Evolutionary conservation across 2,329 filamentous ascomycete genomes (phyloP).

Genomic region (Fusarium xyrophilum): DNA sequence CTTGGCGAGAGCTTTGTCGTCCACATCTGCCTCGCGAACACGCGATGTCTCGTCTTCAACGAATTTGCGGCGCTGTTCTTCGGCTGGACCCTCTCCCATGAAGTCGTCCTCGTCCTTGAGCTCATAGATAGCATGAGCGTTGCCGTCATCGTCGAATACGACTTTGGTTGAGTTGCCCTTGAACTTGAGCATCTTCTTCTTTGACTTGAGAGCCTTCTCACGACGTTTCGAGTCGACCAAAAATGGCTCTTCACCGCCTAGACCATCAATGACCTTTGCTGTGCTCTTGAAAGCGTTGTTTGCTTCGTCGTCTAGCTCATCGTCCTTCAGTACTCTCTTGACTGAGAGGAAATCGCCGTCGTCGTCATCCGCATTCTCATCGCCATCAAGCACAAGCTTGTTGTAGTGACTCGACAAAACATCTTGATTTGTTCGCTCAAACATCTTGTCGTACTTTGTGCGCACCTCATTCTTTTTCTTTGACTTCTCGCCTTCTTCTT

Average conservation of each 20-base stretch:
- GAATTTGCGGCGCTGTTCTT: constrained; percentile 78
- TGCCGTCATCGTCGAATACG: constrained; percentile 91
- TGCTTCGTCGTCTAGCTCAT: constrained; percentile 64
- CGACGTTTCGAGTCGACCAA: constrained; percentile 93
- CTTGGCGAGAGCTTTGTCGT: constrained; percentile 82
- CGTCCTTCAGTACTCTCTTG: constrained; percentile 82
- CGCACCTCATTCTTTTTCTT: constrained; percentile 77
- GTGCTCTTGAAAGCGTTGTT: constrained; percentile 52
- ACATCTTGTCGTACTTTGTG: constrained; percentile 98
- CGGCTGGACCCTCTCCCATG: constrained; percentile 73
- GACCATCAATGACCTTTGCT: constrained; percentile 68
- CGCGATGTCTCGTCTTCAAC: constrained; percentile 75
- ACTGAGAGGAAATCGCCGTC: constrained; percentile 85
- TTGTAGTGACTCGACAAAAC: constrained; percentile 93
- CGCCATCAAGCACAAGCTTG: constrained; percentile 75
- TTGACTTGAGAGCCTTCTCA: constrained; percentile 92
- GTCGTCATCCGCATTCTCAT: constrained; percentile 58
- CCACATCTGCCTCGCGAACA: constrained; percentile 76
- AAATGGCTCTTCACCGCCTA: constrained; percentile 75
- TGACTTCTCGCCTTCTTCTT: constrained; percentile 60
- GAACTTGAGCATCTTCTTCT: constrained; percentile 91
- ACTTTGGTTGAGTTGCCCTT: constrained; percentile 86
- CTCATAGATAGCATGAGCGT: constrained; percentile 84
- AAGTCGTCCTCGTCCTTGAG: constrained; percentile 87
- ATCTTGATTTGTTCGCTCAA: constrained; percentile 94